A percentile compares a stretch with the other conserved stretches of the same genome.
phyloP scores from a whole-genome alignment of 208 protist species.

The Sergeia podlipaevii region DNA sequence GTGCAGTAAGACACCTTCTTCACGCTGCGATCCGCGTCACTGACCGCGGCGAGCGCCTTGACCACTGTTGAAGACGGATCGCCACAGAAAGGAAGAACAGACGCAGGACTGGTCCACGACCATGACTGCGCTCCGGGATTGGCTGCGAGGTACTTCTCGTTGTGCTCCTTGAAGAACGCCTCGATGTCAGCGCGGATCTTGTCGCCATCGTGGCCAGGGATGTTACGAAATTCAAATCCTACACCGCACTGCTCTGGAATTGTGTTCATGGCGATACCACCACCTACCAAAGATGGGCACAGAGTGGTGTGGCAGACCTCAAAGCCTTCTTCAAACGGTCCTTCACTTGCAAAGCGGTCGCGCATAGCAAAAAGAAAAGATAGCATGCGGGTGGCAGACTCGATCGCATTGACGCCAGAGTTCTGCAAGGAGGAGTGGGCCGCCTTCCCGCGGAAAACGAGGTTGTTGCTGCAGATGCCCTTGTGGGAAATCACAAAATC shows the following conservation, averaged over 20 bases:
- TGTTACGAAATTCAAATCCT: constrained; percentile 51
- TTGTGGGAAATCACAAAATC: constrained; percentile 52
- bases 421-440: constrained; percentile 52
- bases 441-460: constrained; percentile 36
- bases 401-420: constrained; percentile 28
- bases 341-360: constrained; percentile 32
- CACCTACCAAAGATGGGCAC: constrained; percentile 23
- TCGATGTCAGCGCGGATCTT: constrained; percentile 23
- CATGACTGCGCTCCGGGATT: too few species aligned
- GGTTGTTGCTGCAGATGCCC: constrained; percentile 21
- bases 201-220: constrained; percentile 19
- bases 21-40: constrained; percentile 1
- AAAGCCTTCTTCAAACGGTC: constrained; percentile 35
- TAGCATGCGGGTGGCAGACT: constrained; percentile 26
- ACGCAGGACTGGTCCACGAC: too few species aligned
- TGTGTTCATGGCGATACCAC: constrained; percentile 54
- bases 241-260: constrained; percentile 42
- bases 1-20: constrained; percentile 51
- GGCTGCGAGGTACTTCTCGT: too few species aligned
- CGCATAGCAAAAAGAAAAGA: constrained; percentile 29
- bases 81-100: constrained; percentile 22
- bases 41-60: constrained; percentile 18
- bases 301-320: constrained; percentile 28
- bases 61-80: constrained; percentile 16
- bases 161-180: constrained; percentile 21